These are phyloP conservation scores for Apium graveolens DNA, from an alignment of 129 eudicot genomes.

Conservation along the genomic window DNA sequence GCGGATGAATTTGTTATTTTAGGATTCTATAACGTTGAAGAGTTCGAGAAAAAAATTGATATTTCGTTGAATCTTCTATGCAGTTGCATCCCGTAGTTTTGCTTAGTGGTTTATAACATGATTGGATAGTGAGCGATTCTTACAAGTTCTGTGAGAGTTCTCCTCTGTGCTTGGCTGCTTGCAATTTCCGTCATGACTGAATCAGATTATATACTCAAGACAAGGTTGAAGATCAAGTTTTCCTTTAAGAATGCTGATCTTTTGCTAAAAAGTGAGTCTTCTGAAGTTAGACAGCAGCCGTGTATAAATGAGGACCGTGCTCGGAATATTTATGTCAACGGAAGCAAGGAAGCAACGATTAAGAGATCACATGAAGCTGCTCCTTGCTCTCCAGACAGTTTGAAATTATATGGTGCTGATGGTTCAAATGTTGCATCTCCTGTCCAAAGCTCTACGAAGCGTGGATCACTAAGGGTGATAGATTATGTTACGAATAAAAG, in stretches of 20 bases:
- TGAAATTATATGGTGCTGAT: conserved; percentile 1
- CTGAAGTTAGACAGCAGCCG: conserved; percentile 4
- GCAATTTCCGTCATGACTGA: conserved; percentile 20
- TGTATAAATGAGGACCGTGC: conserved; percentile 6
- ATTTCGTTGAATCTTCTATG: background rate
- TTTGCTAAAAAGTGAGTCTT: conserved; percentile 6
- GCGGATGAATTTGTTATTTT: background rate
- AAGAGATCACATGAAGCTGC: background rate
- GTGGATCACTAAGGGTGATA: conserved; percentile 19
- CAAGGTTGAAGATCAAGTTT: conserved; percentile 33
- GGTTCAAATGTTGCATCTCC: conserved; percentile 21
- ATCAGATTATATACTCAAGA: conserved; percentile 2
- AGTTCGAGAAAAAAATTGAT: background rate
- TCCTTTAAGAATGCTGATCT: conserved; percentile 10
- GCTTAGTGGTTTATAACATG: background rate
- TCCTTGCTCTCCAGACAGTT: background rate
- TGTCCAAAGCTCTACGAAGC: conserved; percentile 38
- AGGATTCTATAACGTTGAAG: background rate
- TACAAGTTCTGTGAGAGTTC: background rate
- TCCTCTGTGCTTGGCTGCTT: background rate
- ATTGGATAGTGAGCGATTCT: background rate
- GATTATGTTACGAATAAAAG: conserved; percentile 35
- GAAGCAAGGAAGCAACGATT: conserved; percentile 2
- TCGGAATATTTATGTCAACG: background rate
- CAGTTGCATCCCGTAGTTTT: conserved; percentile 1